These are phyloP conservation scores for Tagetes patula DNA, from an alignment of 129 eudicot genomes.

Conservation along the genomic window DNA sequence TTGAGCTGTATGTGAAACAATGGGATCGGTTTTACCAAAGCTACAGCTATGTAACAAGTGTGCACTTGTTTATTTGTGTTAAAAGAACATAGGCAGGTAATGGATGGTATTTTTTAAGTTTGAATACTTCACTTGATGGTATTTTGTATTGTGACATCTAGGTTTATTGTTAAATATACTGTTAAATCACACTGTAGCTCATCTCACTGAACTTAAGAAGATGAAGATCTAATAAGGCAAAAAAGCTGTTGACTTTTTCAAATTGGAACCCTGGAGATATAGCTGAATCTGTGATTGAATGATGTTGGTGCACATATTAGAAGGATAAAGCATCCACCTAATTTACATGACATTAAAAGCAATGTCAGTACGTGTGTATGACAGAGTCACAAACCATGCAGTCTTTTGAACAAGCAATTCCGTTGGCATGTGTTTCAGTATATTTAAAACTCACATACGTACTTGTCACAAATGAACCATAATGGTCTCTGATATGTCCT, in stretches of 20 bases:
- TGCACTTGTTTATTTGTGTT: conserved; percentile 5
- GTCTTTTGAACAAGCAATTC: background rate
- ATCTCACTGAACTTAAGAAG: too few relatives aligned
- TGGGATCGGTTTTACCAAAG: background rate
- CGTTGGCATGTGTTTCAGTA: background rate
- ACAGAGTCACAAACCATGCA: background rate
- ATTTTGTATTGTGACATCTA: too few relatives aligned
- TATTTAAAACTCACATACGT: background rate
- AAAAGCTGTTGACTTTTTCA: too few relatives aligned
- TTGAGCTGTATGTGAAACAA: background rate
- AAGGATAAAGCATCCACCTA: conserved; percentile 6
- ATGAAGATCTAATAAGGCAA: too few relatives aligned
- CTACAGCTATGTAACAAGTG: background rate
- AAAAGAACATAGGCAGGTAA: background rate
- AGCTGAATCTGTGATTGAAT: too few relatives aligned
- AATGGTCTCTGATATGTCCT: background rate
- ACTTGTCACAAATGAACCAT: conserved; percentile 1
- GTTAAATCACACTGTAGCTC: too few relatives aligned
- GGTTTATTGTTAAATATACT: too few relatives aligned
- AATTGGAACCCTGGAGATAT: too few relatives aligned
- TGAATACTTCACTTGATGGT: background rate
- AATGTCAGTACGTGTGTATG: background rate
- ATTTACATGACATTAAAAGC: background rate
- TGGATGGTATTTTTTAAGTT: background rate
- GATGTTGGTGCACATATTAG: background rate